Base-by-base conservation (phyloP, 2,329 filamentous ascomycete genomes). In the Aphanocladium album region DNA sequence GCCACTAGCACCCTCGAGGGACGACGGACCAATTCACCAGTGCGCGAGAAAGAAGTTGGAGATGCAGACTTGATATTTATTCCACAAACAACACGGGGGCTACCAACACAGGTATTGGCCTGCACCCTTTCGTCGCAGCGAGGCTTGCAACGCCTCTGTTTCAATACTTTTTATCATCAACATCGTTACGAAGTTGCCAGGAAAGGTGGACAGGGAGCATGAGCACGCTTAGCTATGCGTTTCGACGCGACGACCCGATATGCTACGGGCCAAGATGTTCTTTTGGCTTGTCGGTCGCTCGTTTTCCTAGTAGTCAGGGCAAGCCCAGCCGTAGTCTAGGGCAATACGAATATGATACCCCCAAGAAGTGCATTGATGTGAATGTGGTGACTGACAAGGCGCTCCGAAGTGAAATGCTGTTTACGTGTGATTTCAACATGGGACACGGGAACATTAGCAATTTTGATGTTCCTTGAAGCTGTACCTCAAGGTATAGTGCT, bases 251-350 rank as follows among this genome's bases (percentile, higher is more conserved):
- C 66, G 65, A 65, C 62, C 64, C 52, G 67, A 66, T 59, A 35
- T 46, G 16, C 68, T 74, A 70, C 66, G 68, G 68, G 68, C 71
- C 69, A 70, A 68, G 64, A 30, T 21, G 23, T 65, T 65, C 53
- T 62, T 60, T 67, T 63, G 71, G 67, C 68, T 71, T 74, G 71
- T 69, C 70, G 64, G 72, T 72, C 70, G 63, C 65, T 74, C 67
- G 66, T 69, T 73, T 63, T 52, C 66, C 64, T 67, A 63, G 65
- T 60, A 67, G 63, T 65, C n/a, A 43, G 8, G 70, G 66, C 71
- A 71, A 69, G 67, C 66, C 64, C 63, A 67, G 69, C 69, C 71
- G 69, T 75, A 74, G 72, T 71, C 66, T 69, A 68, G 69, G 66
- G 62, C 67, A 69, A 70, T 65, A 62, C 52, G 35, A 41, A 60